A percentile compares a stretch with the other conserved stretches of the same genome.
These are phyloP conservation scores for Xylaria grammica DNA, from an alignment of 495 filamentous ascomycete species.

Conservation along the genomic window DNA sequence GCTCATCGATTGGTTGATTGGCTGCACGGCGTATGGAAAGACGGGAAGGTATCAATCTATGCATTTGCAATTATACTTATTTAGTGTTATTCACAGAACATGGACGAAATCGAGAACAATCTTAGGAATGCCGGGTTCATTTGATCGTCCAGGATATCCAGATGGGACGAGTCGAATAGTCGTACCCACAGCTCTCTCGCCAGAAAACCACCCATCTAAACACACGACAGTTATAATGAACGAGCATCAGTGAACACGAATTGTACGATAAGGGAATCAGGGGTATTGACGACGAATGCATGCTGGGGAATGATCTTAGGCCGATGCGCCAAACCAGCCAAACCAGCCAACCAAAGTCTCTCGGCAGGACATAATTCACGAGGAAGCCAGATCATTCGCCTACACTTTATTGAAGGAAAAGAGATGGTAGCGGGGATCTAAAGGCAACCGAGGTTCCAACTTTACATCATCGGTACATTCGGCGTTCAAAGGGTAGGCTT, in stretches of 20 bases:
- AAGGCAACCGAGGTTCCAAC: not conserved
- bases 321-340: not conserved
- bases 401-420: not conserved
- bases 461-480: conserved; percentile 17
- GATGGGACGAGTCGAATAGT: not conserved
- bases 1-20: conserved; percentile 15
- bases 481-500: not conserved
- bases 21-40: conserved; percentile 24
- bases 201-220: not conserved
- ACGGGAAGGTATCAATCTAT: conserved; percentile 28
- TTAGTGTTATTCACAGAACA: conserved; percentile 40
- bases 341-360: conserved; percentile 15
- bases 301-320: conserved; percentile 1
- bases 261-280: not conserved
- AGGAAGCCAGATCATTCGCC: conserved; percentile 10
- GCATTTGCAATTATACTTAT: conserved; percentile 36
- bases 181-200: not conserved
- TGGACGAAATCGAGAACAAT: conserved; percentile 38
- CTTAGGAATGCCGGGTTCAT: conserved; percentile 47
- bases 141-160: conserved; percentile 34
- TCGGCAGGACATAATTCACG: conserved; percentile 1
- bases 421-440: conserved; percentile 4
- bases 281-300: not conserved
- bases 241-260: not conserved
- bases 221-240: not conserved